Evolutionary conservation across 345 rosid genomes (phyloP).

Genomic region (Clarkia xantiana): DNA sequence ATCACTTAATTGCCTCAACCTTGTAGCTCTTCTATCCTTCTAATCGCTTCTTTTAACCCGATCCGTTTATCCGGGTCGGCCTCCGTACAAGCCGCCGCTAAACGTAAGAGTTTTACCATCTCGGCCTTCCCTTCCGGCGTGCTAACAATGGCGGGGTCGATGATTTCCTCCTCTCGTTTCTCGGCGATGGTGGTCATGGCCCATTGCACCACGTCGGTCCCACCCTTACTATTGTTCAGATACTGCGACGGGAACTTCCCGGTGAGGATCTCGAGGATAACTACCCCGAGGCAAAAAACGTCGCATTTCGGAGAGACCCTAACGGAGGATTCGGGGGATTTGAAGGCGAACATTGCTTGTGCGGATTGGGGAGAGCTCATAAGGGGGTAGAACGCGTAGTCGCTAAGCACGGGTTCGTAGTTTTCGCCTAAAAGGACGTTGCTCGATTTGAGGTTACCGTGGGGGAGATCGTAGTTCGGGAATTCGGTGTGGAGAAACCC

Average conservation of each 20-base stretch:
- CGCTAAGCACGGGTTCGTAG: too few species aligned
- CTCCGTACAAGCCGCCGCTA: constrained; percentile 47
- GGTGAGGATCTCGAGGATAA: constrained; percentile 61
- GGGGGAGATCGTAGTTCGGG: too few species aligned
- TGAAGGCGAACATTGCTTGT: constrained; percentile 22
- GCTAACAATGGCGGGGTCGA: constrained; percentile 48
- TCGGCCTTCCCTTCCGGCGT: constrained; percentile 13
- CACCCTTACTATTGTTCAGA: constrained; percentile 26
- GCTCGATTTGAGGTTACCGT: too few species aligned
- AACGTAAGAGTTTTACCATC: constrained; percentile 36
- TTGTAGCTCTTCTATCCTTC: constrained; percentile 24
- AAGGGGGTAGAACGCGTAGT: too few species aligned
- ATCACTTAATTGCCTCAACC: background rate
- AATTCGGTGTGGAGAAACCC: too few species aligned
- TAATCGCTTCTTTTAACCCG: constrained; percentile 40
- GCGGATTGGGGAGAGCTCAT: too few species aligned
- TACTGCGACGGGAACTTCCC: constrained; percentile 57
- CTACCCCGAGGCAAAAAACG: constrained; percentile 57
- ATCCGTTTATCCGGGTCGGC: constrained; percentile 29
- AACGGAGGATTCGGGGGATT: constrained; percentile 43
- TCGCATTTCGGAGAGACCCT: constrained; percentile 43
- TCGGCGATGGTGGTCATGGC: constrained; percentile 24
- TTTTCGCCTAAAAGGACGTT: background rate
- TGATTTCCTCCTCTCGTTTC: constrained; percentile 35
- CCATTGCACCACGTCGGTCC: constrained; percentile 48